These are phyloP conservation scores for Pelargonium myrrhifolium DNA, from an alignment of 441 rosid genomes.

Conservation along the genomic window DNA sequence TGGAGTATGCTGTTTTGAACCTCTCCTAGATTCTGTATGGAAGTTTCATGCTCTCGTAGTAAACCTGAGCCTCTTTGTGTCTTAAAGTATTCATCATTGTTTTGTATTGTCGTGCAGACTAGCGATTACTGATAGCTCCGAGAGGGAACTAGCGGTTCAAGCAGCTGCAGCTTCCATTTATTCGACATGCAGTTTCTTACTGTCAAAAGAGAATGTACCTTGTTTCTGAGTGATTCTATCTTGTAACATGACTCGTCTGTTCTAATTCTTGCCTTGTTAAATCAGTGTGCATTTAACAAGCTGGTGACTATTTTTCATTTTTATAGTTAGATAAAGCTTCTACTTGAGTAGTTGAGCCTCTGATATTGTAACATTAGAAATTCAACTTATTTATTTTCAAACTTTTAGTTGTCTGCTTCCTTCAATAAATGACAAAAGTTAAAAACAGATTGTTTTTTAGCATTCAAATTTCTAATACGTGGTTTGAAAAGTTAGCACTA, in stretches of 20 bases:
- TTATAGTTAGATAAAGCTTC: neutral
- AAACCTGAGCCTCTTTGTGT: neutral
- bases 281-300: constrained; percentile 1
- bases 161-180: constrained; percentile 97
- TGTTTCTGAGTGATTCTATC: constrained; percentile 34
- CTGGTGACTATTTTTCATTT: neutral
- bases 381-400: no score
- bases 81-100: constrained; percentile 4
- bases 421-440: no score
- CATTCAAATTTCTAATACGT: no score
- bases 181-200: constrained; percentile 66
- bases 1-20: neutral
- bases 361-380: no score
- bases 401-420: no score
- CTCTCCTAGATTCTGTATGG: neutral
- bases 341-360: no score
- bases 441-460: no score
- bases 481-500: no score
- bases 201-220: constrained; percentile 59
- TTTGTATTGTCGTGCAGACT: constrained; percentile 37
- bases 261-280: neutral
- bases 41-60: neutral
- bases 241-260: neutral
- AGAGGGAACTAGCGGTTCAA: constrained; percentile 58
- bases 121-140: constrained; percentile 32